These are phyloP conservation scores for Tubosaeta sp. DNA, from an alignment of 768 basidiomycete genomes.

Conservation along the genomic window DNA sequence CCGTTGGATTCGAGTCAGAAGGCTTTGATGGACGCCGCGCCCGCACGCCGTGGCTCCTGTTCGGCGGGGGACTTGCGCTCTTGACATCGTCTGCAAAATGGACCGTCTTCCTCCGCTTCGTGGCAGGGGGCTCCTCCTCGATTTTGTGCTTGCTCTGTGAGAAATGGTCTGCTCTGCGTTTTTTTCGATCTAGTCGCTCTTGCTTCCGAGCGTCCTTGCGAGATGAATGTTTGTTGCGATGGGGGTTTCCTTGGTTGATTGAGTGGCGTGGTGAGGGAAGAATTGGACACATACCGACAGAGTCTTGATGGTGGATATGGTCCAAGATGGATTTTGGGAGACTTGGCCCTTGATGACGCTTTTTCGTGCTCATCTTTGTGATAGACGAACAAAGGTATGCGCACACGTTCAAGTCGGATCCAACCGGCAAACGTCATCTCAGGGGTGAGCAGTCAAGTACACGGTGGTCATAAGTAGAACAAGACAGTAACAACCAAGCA, in stretches of 20 bases:
- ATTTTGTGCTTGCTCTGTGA: conserved; percentile 38
- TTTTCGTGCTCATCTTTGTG: conserved; percentile 15
- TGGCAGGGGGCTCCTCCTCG: conserved; percentile 42
- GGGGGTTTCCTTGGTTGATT: conserved; percentile 4
- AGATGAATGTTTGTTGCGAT: conserved; percentile 25
- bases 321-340: conserved; percentile 28
- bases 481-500: conserved; percentile 1
- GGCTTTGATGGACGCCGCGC: background rate
- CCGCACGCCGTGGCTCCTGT: background rate
- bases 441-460: background rate
- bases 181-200: conserved; percentile 54
- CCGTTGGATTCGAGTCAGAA: conserved; percentile 16
- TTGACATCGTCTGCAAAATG: conserved; percentile 10
- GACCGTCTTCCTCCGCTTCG: conserved; percentile 42
- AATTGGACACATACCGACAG: conserved; percentile 10
- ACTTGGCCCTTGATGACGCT: conserved; percentile 16
- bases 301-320: conserved; percentile 16
- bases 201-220: conserved; percentile 66
- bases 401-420: no score
- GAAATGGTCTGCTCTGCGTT: conserved; percentile 60
- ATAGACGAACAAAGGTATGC: background rate
- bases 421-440: background rate
- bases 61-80: background rate
- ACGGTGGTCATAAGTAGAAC: background rate
- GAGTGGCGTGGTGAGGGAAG: background rate